phyloP scores from a whole-genome alignment of 768 basidiomycete genomes.

The Kwoniella botswanensis region DNA sequence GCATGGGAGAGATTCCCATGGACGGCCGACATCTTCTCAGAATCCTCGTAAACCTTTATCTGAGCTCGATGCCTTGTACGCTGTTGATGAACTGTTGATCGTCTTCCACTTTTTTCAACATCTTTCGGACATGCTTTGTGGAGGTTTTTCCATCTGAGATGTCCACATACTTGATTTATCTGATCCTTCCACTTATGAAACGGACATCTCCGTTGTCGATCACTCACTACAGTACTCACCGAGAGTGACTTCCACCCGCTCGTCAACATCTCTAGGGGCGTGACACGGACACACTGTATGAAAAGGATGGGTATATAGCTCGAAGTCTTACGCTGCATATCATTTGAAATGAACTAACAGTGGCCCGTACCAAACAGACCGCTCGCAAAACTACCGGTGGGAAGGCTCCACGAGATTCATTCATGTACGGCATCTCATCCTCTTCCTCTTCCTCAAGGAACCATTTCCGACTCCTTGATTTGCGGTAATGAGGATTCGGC shows the following conservation, averaged over 20 bases:
- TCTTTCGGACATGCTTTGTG: slow-evolving; percentile 4
- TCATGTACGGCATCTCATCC: not conserved
- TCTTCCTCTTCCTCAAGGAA: not conserved
- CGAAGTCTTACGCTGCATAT: not conserved
- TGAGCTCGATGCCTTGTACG: not conserved
- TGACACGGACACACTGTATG: no score
- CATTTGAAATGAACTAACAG: not conserved
- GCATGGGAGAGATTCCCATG: slow-evolving; percentile 59
- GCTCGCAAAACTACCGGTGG: slow-evolving; percentile 98
- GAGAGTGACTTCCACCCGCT: not conserved
- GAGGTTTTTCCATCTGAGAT: not conserved
- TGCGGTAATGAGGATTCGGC: no score
- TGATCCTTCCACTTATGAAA: not conserved
- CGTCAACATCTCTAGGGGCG: no score
- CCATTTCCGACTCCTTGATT: not conserved
- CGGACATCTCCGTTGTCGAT: not conserved
- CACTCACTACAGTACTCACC: not conserved
- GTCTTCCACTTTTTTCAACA: not conserved
- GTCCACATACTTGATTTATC: not conserved
- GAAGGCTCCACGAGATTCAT: slow-evolving; percentile 60
- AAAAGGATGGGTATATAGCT: not conserved
- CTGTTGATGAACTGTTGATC: not conserved
- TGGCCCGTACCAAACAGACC: slow-evolving; percentile 69
- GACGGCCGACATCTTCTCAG: slow-evolving; percentile 24
- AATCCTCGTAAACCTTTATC: not conserved